phyloP scores from a whole-genome alignment of 768 basidiomycete genomes.

The Rhizopogon vesiculosus region DNA sequence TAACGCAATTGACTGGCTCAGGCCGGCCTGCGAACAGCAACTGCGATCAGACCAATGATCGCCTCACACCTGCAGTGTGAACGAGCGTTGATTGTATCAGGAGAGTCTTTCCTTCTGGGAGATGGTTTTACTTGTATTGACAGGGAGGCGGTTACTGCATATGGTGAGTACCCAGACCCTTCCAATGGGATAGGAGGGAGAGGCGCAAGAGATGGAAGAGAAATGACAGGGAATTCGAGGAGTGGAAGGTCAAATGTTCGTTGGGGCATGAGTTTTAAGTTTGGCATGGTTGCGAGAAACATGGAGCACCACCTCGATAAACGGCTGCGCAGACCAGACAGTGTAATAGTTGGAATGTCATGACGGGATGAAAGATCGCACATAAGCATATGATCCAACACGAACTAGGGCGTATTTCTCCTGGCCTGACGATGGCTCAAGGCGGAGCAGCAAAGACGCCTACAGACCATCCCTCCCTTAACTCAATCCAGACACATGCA shows the following conservation, averaged over 20 bases:
- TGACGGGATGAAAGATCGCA: conserved; percentile 47
- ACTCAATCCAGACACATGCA: neutral
- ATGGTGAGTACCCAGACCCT: conserved; percentile 41
- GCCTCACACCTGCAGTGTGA: too few species aligned
- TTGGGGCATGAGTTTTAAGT: conserved; percentile 26
- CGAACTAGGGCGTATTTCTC: conserved; percentile 61
- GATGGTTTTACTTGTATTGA: conserved; percentile 46
- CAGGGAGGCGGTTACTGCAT: conserved; percentile 30
- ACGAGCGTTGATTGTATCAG: too few species aligned
- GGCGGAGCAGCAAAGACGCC: conserved; percentile 79
- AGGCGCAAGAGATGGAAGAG: conserved; percentile 47
- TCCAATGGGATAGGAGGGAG: conserved; percentile 38
- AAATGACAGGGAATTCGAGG: conserved; percentile 32
- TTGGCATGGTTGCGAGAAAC: conserved; percentile 24
- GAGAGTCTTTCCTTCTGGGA: neutral
- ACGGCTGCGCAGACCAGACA: conserved; percentile 79
- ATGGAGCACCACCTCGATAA: conserved; percentile 50
- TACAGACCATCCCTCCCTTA: conserved; percentile 23
- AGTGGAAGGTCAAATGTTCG: conserved; percentile 37
- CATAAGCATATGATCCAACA: conserved; percentile 80
- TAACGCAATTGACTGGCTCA: too few species aligned
- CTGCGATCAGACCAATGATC: too few species aligned
- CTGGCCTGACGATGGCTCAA: conserved; percentile 48
- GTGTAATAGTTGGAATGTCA: conserved; percentile 57
- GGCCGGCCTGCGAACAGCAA: too few species aligned